phyloP scores from a whole-genome alignment of 2,329 filamentous ascomycete species.

The Fusarium acutatum region DNA sequence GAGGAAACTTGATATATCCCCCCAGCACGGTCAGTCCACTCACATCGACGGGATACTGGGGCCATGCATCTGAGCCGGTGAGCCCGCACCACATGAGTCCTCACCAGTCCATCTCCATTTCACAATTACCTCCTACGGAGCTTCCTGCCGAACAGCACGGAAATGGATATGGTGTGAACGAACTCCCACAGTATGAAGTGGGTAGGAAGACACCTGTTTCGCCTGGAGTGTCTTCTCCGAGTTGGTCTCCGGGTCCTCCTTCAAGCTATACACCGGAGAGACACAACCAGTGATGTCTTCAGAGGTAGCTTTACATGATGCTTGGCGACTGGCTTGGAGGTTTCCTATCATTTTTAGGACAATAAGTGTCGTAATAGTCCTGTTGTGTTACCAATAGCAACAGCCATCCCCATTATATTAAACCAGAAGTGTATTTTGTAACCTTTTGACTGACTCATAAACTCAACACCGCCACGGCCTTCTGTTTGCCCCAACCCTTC shows the following conservation, averaged over 20 bases:
- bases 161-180: background rate
- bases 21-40: background rate
- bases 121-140: background rate
- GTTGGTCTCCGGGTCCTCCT: background rate
- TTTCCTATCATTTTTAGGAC: accelerated
- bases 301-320: background rate
- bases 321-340: accelerated
- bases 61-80: background rate
- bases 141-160: background rate
- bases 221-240: background rate
- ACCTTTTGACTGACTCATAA: background rate
- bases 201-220: background rate
- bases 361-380: background rate
- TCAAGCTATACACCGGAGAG: background rate
- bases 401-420: background rate
- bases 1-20: background rate
- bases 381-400: background rate
- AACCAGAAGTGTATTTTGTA: background rate
- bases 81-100: background rate
- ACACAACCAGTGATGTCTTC: background rate
- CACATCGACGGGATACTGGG: background rate
- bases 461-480: background rate
- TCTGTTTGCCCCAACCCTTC: background rate
- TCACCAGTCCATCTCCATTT: background rate
- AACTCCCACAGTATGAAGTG: background rate